Evolutionary conservation across 495 filamentous ascomycete species (phyloP).

Genomic region (Amorphotheca resinae): DNA sequence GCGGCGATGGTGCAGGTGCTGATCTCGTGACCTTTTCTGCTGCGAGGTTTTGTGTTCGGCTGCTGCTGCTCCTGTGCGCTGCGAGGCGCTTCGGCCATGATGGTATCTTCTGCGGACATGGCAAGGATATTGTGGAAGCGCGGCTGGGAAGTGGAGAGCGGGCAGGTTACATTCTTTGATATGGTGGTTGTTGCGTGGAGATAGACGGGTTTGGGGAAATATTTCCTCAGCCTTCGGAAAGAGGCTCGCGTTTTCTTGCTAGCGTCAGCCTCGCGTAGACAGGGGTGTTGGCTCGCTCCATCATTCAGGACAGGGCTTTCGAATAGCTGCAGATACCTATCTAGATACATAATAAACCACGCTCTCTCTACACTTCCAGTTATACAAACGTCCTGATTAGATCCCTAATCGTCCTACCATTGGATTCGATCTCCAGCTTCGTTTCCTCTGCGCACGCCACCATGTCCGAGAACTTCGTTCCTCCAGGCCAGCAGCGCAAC

Average conservation of each 20-base stretch:
- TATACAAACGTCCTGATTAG: too few relatives aligned
- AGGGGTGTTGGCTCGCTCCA: too few relatives aligned
- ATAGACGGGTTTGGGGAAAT: background rate
- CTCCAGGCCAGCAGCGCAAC: conserved; percentile 59
- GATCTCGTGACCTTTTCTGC: conserved; percentile 14
- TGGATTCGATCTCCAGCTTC: too few relatives aligned
- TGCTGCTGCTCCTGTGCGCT: background rate
- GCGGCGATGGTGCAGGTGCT: conserved; percentile 11
- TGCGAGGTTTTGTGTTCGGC: background rate
- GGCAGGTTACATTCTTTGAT: background rate
- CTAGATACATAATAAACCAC: too few relatives aligned
- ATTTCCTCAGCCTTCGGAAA: background rate
- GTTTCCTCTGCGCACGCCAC: too few relatives aligned
- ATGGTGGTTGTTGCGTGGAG: too few relatives aligned
- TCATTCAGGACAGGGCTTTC: too few relatives aligned
- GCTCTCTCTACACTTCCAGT: too few relatives aligned
- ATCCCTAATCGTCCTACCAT: too few relatives aligned
- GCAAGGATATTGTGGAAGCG: background rate
- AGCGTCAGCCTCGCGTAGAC: background rate
- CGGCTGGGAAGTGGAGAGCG: background rate
- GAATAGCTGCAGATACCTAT: too few relatives aligned
- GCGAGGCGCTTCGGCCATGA: background rate
- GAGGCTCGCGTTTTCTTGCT: background rate
- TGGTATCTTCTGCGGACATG: background rate
- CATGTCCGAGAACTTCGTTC: conserved; percentile 39